Base-by-base conservation (phyloP, 108 stramenopile species). In the Cyclotella cryptica region DNA sequence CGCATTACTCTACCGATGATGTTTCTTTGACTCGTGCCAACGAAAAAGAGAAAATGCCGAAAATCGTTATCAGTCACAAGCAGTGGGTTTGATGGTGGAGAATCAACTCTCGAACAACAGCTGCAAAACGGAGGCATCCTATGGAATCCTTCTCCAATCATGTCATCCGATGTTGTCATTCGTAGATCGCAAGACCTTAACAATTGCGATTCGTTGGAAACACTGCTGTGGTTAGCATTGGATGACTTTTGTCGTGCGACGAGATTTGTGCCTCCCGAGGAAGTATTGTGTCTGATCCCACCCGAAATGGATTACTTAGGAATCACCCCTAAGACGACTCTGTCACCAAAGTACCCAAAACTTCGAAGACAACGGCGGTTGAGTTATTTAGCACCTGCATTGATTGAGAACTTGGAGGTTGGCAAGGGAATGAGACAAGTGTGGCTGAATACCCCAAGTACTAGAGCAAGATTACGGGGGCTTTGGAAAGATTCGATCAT, bases 311-410 rank as follows among this genome's bases (percentile, higher is more conserved):
- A 75, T 83, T 79, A 66, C 35, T 46, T 85, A 17, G 67, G 83
- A 41, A 57, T 73, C 2, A 70, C 68, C 15, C n/a, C 53, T 40
- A 35, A 22, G 42, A 66, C 27, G 17, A 24, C 43, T 9, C 51
- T 85, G 11, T 85, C 86, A 15, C 57, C 52, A 7, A 46, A 83
- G 27, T 93, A 90, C 80, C 90, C 93, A 13, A 72, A 83, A 22
- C 57, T 74, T 69, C 86, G 93, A 46, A 72, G 93, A 44, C 90
- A 88, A 67, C 52, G 69, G 26, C 85, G 90, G 8, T 57, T 91
- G 52, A 89, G 88, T 68, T 93, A 86, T 64, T 72, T 87, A 24
- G 88, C 86, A 15, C 81, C 89, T 12, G 63, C 75, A 27, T 70
- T 91, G 28, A 75, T 91, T 45, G 82, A 83, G 29, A 74, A 79